These are phyloP conservation scores for Chloridella minuta DNA, from an alignment of 352 stramenopile genomes.

Conservation along the genomic window DNA sequence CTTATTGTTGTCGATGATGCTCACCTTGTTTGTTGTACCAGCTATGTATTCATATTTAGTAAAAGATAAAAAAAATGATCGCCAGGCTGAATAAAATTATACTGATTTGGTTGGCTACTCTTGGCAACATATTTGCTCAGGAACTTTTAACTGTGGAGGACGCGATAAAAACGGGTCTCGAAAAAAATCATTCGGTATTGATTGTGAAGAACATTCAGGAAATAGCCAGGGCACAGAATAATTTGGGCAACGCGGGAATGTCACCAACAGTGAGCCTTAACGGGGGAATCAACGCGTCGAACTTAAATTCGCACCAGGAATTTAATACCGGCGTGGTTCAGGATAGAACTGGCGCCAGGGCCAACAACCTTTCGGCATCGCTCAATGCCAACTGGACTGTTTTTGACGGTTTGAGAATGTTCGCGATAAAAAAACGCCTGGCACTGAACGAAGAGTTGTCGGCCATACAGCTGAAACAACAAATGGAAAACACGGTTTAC, in stretches of 20 bases:
- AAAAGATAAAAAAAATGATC: no score
- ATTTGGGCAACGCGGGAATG: background rate
- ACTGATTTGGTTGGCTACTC: no score
- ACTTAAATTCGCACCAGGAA: background rate
- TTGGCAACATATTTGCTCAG: no score
- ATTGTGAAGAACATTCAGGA: background rate
- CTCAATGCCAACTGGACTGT: background rate
- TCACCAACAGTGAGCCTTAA: background rate
- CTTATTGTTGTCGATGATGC: background rate
- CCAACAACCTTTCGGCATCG: background rate
- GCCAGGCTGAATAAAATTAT: no score
- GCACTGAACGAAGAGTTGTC: background rate
- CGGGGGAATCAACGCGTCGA: background rate
- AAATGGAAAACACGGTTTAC: background rate
- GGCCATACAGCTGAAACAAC: background rate
- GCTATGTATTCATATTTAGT: background rate
- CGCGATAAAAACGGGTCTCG: background rate
- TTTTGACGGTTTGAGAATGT: background rate
- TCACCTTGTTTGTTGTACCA: background rate
- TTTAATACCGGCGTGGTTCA: background rate
- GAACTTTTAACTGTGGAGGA: background rate
- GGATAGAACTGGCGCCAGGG: background rate
- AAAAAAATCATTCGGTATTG: background rate
- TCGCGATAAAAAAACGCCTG: background rate
- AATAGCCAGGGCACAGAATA: background rate